Evolutionary conservation across 2,329 filamentous ascomycete species (phyloP).

Genomic region (Aspergillus sp.): DNA sequence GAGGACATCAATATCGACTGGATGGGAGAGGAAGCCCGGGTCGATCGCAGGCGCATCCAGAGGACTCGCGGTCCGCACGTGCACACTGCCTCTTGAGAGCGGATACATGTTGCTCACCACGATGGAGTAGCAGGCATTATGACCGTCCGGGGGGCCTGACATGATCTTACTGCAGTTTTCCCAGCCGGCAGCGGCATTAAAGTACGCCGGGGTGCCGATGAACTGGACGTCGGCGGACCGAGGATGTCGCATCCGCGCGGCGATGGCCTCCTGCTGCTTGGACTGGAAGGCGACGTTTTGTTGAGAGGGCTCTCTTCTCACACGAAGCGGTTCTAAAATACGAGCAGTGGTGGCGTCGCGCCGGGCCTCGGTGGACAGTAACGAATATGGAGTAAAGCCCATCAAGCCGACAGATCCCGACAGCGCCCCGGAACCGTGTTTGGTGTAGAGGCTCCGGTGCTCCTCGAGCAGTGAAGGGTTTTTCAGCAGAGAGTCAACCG

Average conservation of each 20-base stretch:
- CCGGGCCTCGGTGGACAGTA: too few relatives aligned
- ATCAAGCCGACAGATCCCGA: too few relatives aligned
- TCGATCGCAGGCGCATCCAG: conserved; percentile 14
- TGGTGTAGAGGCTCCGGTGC: too few relatives aligned
- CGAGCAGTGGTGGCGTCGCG: too few relatives aligned
- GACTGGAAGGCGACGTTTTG: too few relatives aligned
- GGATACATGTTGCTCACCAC: background rate
- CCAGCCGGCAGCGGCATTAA: background rate
- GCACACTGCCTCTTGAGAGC: background rate
- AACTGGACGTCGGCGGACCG: background rate
- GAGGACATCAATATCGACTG: conserved; percentile 17
- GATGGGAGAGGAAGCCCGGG: conserved; percentile 15
- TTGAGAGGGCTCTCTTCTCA: too few relatives aligned
- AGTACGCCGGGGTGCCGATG: background rate
- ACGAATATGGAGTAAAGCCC: too few relatives aligned
- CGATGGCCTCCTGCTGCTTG: background rate
- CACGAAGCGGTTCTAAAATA: too few relatives aligned
- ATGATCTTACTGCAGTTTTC: background rate
- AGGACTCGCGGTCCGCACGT: conserved; percentile 12
- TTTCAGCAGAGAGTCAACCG: conserved; percentile 17
- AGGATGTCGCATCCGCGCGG: background rate
- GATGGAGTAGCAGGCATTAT: background rate
- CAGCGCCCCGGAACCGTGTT: too few relatives aligned
- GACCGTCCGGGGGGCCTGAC: background rate
- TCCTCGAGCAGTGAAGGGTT: background rate